Base-by-base conservation (phyloP, 2,329 filamentous ascomycete genomes). In the Calycina marina region DNA sequence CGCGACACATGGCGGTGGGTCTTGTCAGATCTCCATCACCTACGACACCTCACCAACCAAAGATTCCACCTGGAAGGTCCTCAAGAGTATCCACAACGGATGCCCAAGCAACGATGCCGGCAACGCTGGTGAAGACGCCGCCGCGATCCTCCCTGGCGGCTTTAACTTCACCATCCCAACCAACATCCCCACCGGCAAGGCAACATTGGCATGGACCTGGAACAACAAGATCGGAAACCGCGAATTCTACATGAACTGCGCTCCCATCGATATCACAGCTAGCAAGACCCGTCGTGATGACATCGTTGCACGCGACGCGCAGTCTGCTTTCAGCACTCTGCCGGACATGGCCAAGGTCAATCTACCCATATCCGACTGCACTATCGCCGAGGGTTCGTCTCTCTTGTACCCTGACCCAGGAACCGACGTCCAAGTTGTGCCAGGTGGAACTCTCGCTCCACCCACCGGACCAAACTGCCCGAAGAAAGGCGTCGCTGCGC, bases 181-280 rank as follows among this genome's bases (percentile, higher is more conserved):
- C 0, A 69, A 75, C 14, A 66, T 94, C 28, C 71, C 76, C 6
- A 60, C 75, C 1, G 90, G 88, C 4, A 68, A 85, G 25, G 86
- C 80, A 15, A 81, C 76, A 0, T 63, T 96, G 4, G 83, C 83
- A 0, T 96, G 86, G 85, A 84, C 84, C 1, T 96, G 90, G 90
- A 73, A 93, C 57, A 96, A 96, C 63, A 79, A 78, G 38, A 50
- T 93, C 6, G 90, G 90, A 3, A 93, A 93, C 61, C 77, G 86
- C 1, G 90, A 96, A 53, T 84, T 93, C 67, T 94, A 96, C 66
- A 93, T 93, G 85, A 92, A 93, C 67, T 98, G 88, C 46, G 83
- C 79, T 0, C 72, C 82, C 0, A 56, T 93, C 29, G 67, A 63
- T 0, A 64, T 96, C 14, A 70, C 69, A 0, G 59, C 56, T 4